Base-by-base conservation (phyloP, 1,284 basidiomycete genomes). In the Volvariella volvacea region DNA sequence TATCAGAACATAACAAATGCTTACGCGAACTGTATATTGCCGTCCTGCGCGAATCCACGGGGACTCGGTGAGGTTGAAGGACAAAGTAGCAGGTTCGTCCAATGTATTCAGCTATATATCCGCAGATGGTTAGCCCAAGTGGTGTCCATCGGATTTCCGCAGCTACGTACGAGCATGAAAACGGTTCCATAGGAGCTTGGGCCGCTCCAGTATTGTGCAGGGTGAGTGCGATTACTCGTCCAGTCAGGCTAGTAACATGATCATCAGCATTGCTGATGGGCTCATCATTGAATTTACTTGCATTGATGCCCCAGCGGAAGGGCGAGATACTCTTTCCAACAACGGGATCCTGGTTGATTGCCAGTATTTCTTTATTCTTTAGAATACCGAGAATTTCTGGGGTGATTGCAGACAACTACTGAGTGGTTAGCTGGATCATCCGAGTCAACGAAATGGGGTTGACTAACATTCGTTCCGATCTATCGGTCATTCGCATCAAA, bases 11-110 rank as follows among this genome's bases (percentile, higher is more conserved):
- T 22, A 34, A 10, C 30, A 41, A 30, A 16, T 38, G 61, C 70
- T 43, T 59, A 81, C 79, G 43, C 76, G 66, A 43, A 82, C 74
- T 17, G 69, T 55, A 50, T 82, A 81, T 53, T 77, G 69, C 33
- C 74, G 65, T 12, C 78, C 79, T 0, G 78, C 78, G 16, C 76
- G 70, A 46, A 82, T 73, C 75, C 76, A 81, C 0, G 79, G 78
- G 2, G 78, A 80, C 50, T 82, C 78, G 2, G 77, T 78, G 40
- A 82, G 55, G 46, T 68, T 76, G 57, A 82, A 82, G 56, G 64
- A 73, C 70, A 83, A 64, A 45, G 66, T 64, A 0, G 72, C 66
- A 2, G 78, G 65, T 48, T 73, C 55, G 49, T 76, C 62, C 22
- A 78, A 59, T 4, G 64, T 67, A 33, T 74, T 75, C 21, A 76